These are phyloP conservation scores for Picea sitchensis DNA, from an alignment of 75 land plant genomes.

Conservation along the genomic window DNA sequence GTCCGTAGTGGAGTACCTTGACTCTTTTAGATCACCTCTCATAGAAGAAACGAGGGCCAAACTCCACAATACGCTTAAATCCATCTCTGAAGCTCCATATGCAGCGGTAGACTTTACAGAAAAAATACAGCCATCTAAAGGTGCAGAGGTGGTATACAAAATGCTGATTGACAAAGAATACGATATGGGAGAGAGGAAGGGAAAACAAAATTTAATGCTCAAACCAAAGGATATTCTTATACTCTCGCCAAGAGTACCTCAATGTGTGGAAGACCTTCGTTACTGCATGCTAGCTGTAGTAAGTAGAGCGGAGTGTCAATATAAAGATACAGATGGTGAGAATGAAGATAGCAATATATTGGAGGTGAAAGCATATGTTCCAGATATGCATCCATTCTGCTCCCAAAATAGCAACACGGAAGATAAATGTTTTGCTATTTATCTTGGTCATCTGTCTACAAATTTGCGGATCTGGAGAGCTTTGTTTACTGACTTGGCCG, in stretches of 20 bases:
- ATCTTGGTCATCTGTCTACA: constrained; percentile 30
- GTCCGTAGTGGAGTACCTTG: constrained; percentile 35
- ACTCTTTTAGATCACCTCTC: constrained; percentile 36
- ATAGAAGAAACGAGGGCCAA: constrained; percentile 63
- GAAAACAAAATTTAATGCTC: neutral
- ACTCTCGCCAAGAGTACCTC: constrained; percentile 24
- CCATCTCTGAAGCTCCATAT: constrained; percentile 27
- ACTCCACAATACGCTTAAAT: constrained; percentile 34
- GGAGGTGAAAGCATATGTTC: constrained; percentile 1
- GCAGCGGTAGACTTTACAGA: constrained; percentile 14
- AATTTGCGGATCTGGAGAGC: constrained; percentile 54
- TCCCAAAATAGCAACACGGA: neutral
- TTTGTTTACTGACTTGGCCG: constrained; percentile 10
- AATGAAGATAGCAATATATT: neutral
- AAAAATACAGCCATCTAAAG: constrained; percentile 5
- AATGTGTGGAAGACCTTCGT: neutral
- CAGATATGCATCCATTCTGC: neutral
- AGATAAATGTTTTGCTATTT: constrained; percentile 23
- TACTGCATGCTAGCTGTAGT: neutral
- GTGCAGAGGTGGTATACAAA: neutral
- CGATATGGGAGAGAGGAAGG: neutral
- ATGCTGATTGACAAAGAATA: neutral
- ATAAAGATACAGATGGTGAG: neutral
- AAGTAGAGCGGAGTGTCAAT: too few relatives aligned
- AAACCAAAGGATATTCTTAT: constrained; percentile 37